Evolutionary conservation across 2,329 filamentous ascomycete genomes (phyloP).

Genomic region (Trichoderma koningii): DNA sequence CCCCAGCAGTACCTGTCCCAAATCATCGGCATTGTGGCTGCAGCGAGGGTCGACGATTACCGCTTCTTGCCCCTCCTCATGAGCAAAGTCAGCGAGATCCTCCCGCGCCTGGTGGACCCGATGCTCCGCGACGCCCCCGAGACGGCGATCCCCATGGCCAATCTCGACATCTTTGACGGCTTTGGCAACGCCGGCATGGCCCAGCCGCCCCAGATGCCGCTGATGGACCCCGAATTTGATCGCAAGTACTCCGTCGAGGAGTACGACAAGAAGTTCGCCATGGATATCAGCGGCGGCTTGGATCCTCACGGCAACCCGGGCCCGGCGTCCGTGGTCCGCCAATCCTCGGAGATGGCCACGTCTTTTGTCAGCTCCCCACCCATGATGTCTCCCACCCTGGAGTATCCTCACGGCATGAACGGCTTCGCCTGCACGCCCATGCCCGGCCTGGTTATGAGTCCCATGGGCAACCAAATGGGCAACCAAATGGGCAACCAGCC

Average conservation of each 20-base stretch:
- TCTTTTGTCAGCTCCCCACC: conserved; percentile 56
- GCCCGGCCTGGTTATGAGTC: conserved; percentile 57
- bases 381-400: conserved; percentile 56
- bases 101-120: conserved; percentile 64
- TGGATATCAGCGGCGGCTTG: conserved; percentile 41
- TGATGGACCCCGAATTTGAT: conserved; percentile 53
- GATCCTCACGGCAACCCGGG: conserved; percentile 39
- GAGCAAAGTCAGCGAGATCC: conserved; percentile 71
- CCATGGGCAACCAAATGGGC: conserved; percentile 40
- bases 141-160: conserved; percentile 49
- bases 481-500: no score
- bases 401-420: conserved; percentile 49
- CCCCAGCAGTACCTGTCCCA: conserved; percentile 74
- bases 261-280: conserved; percentile 45
- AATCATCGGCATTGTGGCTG: conserved; percentile 66
- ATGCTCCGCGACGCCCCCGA: conserved; percentile 63
- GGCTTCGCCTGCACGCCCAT: conserved; percentile 51
- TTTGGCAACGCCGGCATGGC: conserved; percentile 65
- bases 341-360: conserved; percentile 45
- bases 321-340: conserved; percentile 36
- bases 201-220: conserved; percentile 48
- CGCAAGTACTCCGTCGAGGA: conserved; percentile 49
- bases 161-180: conserved; percentile 66
- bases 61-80: conserved; percentile 77
- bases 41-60: conserved; percentile 72